Percentiles rank a stretch among this genome's conserved stretches.
phyloP scores from a whole-genome alignment of 2,329 filamentous ascomycete genomes.

The Trichoderma citrinoviride region DNA sequence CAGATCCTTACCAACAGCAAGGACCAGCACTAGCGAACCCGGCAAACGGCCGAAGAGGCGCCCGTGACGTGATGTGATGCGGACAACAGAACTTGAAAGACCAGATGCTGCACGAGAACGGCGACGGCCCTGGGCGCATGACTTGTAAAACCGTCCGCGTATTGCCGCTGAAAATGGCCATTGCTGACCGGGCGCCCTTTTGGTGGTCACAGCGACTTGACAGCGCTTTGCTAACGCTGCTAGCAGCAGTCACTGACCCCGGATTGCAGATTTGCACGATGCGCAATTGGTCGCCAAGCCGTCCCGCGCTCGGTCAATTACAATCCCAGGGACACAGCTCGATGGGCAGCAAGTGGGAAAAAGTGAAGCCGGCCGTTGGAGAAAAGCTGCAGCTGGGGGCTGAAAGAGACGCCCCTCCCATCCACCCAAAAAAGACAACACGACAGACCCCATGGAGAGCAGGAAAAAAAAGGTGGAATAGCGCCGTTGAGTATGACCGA shows the following conservation, averaged over 20 bases:
- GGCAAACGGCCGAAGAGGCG: conserved; percentile 20
- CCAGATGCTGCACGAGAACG: not conserved
- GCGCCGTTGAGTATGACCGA: conserved; percentile 37
- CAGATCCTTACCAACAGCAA: not conserved
- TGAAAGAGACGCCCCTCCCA: not conserved
- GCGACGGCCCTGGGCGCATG: not conserved
- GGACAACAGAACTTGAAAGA: not conserved
- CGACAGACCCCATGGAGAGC: not conserved
- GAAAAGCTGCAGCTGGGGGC: conserved; percentile 3
- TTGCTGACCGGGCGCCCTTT: not conserved
- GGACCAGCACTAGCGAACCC: not conserved
- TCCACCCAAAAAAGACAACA: not conserved
- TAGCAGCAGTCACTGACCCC: conserved; percentile 12
- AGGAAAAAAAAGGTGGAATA: conserved; percentile 25
- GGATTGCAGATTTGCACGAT: conserved; percentile 19
- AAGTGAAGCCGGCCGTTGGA: not conserved
- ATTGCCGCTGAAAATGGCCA: not conserved
- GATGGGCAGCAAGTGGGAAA: not conserved
- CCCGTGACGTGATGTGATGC: conserved; percentile 15
- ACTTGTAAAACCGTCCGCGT: not conserved
- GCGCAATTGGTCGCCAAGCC: conserved; percentile 21
- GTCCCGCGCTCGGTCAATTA: conserved; percentile 27
- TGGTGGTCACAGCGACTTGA: not conserved
- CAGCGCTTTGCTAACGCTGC: not conserved
- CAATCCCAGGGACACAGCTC: not conserved